These are phyloP conservation scores for Mucor ambiguus DNA, from an alignment of 371 early-diverging fungal genomes.

Conservation along the genomic window DNA sequence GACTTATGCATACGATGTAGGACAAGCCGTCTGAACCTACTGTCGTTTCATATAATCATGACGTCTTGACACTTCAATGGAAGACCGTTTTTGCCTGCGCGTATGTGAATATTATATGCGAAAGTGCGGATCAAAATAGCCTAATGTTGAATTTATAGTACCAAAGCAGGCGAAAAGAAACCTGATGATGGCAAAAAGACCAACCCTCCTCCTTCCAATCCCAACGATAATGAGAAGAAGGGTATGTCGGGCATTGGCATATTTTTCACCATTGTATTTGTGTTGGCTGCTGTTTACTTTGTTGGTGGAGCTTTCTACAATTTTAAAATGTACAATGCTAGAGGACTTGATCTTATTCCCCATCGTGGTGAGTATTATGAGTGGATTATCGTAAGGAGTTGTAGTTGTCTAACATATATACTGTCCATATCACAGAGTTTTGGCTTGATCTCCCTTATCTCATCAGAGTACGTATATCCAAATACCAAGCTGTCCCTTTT, in stretches of 20 bases:
- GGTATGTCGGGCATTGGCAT: constrained; percentile 52
- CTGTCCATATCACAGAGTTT: constrained; percentile 33
- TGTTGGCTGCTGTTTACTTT: constrained; percentile 53
- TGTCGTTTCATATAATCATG: constrained; percentile 35
- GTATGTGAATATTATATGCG: constrained; percentile 20
- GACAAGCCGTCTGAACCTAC: constrained; percentile 31
- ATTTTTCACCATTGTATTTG: constrained; percentile 56
- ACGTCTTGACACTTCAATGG: constrained; percentile 44
- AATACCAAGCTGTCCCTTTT: background rate
- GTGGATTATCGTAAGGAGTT: background rate
- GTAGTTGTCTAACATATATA: background rate
- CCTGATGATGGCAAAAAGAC: constrained; percentile 26
- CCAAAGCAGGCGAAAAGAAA: constrained; percentile 28
- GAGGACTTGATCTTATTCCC: constrained; percentile 63
- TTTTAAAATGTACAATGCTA: constrained; percentile 59
- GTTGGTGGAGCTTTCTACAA: constrained; percentile 64
- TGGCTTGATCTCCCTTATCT: constrained; percentile 56
- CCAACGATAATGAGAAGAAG: constrained; percentile 12
- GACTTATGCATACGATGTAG: constrained; percentile 7
- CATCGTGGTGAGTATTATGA: constrained; percentile 49
- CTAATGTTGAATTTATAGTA: constrained; percentile 11
- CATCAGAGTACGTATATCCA: constrained; percentile 32
- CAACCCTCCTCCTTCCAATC: constrained; percentile 5
- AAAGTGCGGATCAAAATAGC: background rate
- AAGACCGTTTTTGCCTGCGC: constrained; percentile 53